Evolutionary conservation across 2,329 filamentous ascomycete genomes (phyloP), one percentile per base, ranked within the genome.

Genomic region (Pseudogymnoascus sp.): DNA sequence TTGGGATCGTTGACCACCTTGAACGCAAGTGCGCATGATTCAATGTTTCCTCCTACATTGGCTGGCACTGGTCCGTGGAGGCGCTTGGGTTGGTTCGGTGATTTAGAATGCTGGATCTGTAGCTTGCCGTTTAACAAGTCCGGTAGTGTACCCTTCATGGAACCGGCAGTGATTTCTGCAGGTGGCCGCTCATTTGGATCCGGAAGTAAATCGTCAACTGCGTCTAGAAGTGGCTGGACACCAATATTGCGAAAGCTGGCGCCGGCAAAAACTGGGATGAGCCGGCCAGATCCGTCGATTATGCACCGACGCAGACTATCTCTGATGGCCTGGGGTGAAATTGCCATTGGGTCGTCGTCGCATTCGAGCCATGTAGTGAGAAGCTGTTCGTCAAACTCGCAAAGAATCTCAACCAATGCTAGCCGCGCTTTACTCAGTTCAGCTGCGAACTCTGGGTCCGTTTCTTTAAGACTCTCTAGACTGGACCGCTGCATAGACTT

Each of bases 221-320:
- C 91, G 73, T 97, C 92, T 61, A 97, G 82, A 21, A 99, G 79
- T 29, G 92, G 91, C 73, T 97, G 91, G 3, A 97, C 92, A 6
- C 94, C 94, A 65, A 97, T 91, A 67, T 97, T 96, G 42, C 89
- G 86, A 74, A 97, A 92, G 73, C 92, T 97, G 4, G 93, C 92
- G 2, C 93, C 93, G 0, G 91, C 91, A 74, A 96, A 95, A 0
- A 97, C 83, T 0, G 93, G 93, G 44, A 94, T 89, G 15, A 95
- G 79, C n/a, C 77, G 79, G 59, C 90, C 91, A 8, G 88, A 82
- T 0, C 86, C 84, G 55, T 80, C 79, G 5, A 87, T 79, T 5
- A 96, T 84, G 39, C 86, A 87, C 51, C 86, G 82, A 35, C 92
- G 85, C 33, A 99, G 82, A 65, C 89, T 90, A 61, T 85, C 80